phyloP scores from a whole-genome alignment of 139 green algal species.

The Chlamydomonas applanata region DNA sequence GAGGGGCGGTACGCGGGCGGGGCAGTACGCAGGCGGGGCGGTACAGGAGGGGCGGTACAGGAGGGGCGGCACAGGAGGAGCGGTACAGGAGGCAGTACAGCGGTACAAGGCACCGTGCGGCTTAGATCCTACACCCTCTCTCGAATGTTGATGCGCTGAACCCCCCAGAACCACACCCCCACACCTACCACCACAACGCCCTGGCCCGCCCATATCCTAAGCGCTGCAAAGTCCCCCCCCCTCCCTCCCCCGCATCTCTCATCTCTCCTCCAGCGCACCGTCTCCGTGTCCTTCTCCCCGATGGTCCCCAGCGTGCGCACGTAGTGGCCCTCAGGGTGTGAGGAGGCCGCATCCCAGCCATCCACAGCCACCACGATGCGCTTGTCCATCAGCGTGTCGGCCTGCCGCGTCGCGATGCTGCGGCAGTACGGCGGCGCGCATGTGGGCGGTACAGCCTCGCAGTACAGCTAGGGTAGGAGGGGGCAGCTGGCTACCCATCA shows the following conservation, averaged over 20 bases:
- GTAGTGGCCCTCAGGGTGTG: constrained; percentile 79
- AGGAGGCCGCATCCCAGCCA: constrained; percentile 67
- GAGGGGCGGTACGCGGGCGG: no score
- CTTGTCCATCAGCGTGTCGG: constrained; percentile 75
- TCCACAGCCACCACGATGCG: constrained; percentile 84
- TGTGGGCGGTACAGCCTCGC: background rate
- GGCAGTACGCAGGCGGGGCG: no score
- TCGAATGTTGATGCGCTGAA: no score
- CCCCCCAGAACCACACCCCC: no score
- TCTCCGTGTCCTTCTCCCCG: constrained; percentile 55
- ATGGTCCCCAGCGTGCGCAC: constrained; percentile 80
- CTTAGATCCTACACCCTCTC: no score
- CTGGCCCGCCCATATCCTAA: no score
- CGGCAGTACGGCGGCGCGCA: background rate
- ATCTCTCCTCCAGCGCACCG: constrained; percentile 18
- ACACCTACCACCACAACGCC: background rate
- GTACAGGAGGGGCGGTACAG: no score
- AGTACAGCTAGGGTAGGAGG: background rate
- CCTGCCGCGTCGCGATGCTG: constrained; percentile 87
- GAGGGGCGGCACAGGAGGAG: no score
- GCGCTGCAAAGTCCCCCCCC: no score
- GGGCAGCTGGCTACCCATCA: background rate
- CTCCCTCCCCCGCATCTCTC: no score
- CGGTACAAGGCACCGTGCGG: no score
- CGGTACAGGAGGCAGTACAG: no score